Base-by-base conservation (phyloP, 2,329 filamentous ascomycete species). In the Polytolypa hystricis region DNA sequence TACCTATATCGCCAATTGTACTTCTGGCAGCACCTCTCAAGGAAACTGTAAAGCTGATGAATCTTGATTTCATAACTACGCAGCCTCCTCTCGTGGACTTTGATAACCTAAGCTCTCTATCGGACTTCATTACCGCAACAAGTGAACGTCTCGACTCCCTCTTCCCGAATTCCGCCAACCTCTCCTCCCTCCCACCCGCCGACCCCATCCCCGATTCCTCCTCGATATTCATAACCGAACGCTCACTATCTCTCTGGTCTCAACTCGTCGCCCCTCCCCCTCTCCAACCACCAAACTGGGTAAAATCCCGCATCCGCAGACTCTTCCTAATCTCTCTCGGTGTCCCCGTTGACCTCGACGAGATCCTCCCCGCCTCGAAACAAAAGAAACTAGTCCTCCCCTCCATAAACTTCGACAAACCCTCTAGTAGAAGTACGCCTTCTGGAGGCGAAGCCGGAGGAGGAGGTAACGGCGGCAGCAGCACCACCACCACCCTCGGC, bases 341-440 rank as follows among this genome's bases (percentile, higher is more conserved):
- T 12, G 91, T 98, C 0, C 91, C 91, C 1, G 85, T 98, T 30
- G 91, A 98, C 52, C 71, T 98, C 0, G 91, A 98, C 60, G 91
- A 98, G 64, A 96, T 98, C 38, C 74, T 98, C 5, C 91, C 91
- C 0, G 87, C 89, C 0, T 93, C 84, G 9, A 96, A 96, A 61
- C 91, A 98, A 58, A 96, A 96, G 71, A 96, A 96, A 57, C 78
- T 98, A 12, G 74, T 98, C 4, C 72, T 98, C 1, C 91, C 91
- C 0, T 94, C 87, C 4, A 79, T 91, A 47, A 55, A 70, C 62
- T 33, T 70, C 60, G 42, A 69, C 57, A 35, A 63, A 55, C 44
- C 80, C 66, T 75, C 74, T 5, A n/a, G n/a, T n/a, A n/a, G n/a
- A n/a, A n/a, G n/a, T n/a, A n/a, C n/a, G n/a, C n/a, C n/a, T n/a